A percentile compares a stretch with the other conserved stretches of the same genome.
phyloP scores from a whole-genome alignment of 495 filamentous ascomycete species.

The Penicillium pulvis region DNA sequence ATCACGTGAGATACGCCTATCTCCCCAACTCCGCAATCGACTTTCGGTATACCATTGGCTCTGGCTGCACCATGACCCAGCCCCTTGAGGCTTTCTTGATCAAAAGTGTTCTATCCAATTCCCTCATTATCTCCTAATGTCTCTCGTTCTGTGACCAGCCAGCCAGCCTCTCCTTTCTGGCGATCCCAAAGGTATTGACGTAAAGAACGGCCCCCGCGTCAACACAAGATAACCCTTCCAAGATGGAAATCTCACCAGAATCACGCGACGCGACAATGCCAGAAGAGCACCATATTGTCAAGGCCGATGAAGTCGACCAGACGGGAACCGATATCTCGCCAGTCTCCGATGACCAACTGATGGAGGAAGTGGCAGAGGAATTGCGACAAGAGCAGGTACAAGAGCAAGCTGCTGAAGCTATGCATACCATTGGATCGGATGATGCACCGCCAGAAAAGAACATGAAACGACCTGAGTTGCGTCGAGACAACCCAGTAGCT shows the following conservation, averaged over 20 bases:
- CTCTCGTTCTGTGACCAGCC: background rate
- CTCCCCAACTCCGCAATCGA: slow-evolving; percentile 13
- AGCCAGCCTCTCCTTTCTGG: background rate
- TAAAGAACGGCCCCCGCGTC: slow-evolving; percentile 5
- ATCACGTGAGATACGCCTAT: slow-evolving; percentile 4
- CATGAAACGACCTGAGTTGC: slow-evolving; percentile 54
- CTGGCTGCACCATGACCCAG: slow-evolving; percentile 7
- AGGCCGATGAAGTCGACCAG: slow-evolving; percentile 58
- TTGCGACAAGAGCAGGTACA: slow-evolving; percentile 35
- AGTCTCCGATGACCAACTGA: slow-evolving; percentile 49
- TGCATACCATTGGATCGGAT: slow-evolving; percentile 9
- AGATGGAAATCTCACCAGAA: slow-evolving; percentile 35
- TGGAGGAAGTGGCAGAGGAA: slow-evolving; percentile 53
- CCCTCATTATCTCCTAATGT: background rate
- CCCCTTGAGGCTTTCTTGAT: background rate
- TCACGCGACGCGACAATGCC: slow-evolving; percentile 26
- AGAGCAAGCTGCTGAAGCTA: slow-evolving; percentile 36
- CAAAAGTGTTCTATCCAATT: background rate
- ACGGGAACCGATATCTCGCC: slow-evolving; percentile 55
- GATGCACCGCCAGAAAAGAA: slow-evolving; percentile 21
- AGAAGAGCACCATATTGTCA: slow-evolving; percentile 49
- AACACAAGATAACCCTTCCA: slow-evolving; percentile 7
- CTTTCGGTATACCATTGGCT: slow-evolving; percentile 1
- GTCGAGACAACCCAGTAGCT: slow-evolving; percentile 52
- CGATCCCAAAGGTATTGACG: background rate